These are phyloP conservation scores for Isoetes engelmannii DNA, from an alignment of 83 land plant species.

Conservation along the genomic window DNA sequence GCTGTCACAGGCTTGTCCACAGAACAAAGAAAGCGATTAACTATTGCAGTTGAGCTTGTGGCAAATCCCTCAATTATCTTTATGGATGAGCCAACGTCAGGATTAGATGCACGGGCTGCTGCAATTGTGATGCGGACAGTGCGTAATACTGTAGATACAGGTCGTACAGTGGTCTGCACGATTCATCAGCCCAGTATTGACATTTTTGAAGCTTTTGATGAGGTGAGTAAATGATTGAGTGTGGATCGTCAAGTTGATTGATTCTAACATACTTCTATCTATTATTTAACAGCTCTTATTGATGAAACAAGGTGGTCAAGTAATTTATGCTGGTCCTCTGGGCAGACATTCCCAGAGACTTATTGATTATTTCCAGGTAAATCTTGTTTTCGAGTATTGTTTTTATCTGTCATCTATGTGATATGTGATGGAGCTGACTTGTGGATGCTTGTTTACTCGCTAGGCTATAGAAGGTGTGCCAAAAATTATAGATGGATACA, in stretches of 20 bases:
- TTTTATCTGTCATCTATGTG: too few relatives aligned
- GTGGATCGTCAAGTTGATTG: background rate
- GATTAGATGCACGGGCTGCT: conserved; percentile 41
- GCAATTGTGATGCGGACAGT: conserved; percentile 39
- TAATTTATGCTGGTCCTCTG: conserved; percentile 33
- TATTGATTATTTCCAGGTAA: conserved; percentile 42
- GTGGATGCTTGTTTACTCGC: background rate
- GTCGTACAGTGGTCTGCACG: conserved; percentile 38
- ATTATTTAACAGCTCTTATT: conserved; percentile 29
- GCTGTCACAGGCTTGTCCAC: conserved; percentile 34
- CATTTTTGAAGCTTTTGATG: conserved; percentile 39
- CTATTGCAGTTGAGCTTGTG: conserved; percentile 36
- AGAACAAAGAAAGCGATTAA: conserved; percentile 34
- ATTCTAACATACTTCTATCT: background rate
- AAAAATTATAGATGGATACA: conserved; percentile 27
- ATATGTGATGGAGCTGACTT: too few relatives aligned
- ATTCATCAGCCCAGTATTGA: conserved; percentile 41
- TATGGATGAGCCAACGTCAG: conserved; percentile 40
- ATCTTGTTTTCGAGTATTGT: too few relatives aligned
- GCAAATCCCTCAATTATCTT: conserved; percentile 38
- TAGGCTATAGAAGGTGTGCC: conserved; percentile 42
- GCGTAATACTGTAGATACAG: conserved; percentile 37
- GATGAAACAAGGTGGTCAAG: conserved; percentile 34
- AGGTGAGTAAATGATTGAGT: background rate
- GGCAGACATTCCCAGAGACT: conserved; percentile 24